Base-by-base conservation (phyloP, 225 moss, liverwort and hornwort species). In the Pseudoscleropodium purum region DNA sequence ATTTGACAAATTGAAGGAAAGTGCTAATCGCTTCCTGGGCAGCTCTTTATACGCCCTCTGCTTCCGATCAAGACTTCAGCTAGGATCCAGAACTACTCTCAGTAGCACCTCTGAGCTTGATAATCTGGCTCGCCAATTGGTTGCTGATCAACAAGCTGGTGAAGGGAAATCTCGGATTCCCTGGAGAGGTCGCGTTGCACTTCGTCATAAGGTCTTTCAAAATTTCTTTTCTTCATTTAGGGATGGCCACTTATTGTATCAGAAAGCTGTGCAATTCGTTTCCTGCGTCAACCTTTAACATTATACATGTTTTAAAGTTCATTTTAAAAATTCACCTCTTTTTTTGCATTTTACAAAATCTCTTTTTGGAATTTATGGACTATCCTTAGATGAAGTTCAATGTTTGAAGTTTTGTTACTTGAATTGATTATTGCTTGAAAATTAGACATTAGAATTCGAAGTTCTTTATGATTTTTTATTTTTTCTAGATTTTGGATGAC, bases 151-250 rank as follows among this genome's bases (percentile, higher is more conserved):
- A 62, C 79, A 84, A 85, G 51, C 92, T 59, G 84, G 61, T 86
- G 79, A 90, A 90, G 90, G 79, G 84, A 84, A 92, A 72, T 54
- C 84, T 34, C 81, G 85, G 56, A 86, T 84, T 74, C 95, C 96
- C 45, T 98, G 96, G 97, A 94, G 94, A 88, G 95, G 95, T 63
- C 96, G 94, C 83, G 86, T 95, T 59, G 90, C 95, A 79, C 96
- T 98, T 86, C 96, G 97, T 87, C 96, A 98, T 72, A 96, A 98
- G 97, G 97, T 98, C 65, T 95, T 82, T 54, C 51, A 43, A 81
- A 68, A 54, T 45, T 83, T 43, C 63, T 54, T 70, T 26, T 85
- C 45, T 76, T 34, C 34, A 61, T 88, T 69, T 84, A 49, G 6
- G 41, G 69, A 79, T 78, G 26, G 11, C 7, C 25, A 81, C 34